Evolutionary conservation across 2,329 filamentous ascomycete genomes (phyloP), one percentile per base, ranked within the genome.

Genomic region (Parafenestella ontariensis): DNA sequence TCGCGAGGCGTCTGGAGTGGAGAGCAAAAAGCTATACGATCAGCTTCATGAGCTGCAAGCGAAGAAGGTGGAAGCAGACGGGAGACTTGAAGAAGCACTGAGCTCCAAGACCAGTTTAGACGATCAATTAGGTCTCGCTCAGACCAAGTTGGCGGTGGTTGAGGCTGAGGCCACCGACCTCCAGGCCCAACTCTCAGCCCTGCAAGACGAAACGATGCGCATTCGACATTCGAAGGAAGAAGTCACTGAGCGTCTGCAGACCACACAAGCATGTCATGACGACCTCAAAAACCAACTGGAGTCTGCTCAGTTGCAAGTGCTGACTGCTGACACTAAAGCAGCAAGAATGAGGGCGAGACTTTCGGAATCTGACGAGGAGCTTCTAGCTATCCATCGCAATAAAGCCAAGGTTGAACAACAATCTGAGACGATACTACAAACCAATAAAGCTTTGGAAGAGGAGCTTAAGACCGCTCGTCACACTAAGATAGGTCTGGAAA

Each of bases 151-250:
- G 20, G 24, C 15, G 9, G 52, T 51, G 8, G 52, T 52, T 11
- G 58, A 68, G 13, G 49, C 46, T 9, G 53, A 66, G 28, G 44
- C 44, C 15, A 34, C 42, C 15, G 41, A 55, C 5, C 34, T 62
- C 10, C 59, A 50, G 21, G 46, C 50, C 21, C 54, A 68, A 17
- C 31, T 70, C 1, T 58, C 51, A 0, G 18, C n/a, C 10, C 45
- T 73, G 8, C 59, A 67, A 41, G 52, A 40, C 29, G 58, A 70
- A n/a, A 46, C 65, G 9, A 37, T 23, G 2, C 36, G 42, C 15
- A 31, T 58, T 9, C 53, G 57, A 47, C 52, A 58, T 5, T 61
- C 62, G 11, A 73, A 70, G 46, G 28, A 46, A 11, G 56, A 65
- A 6, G 54, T 62, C 28, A 59, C 69, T 23, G 52, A 65, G n/a